Evolutionary conservation across 129 eudicot species (phyloP), one percentile per base, ranked within the genome.

Genomic region (Flaveria bidentis): DNA sequence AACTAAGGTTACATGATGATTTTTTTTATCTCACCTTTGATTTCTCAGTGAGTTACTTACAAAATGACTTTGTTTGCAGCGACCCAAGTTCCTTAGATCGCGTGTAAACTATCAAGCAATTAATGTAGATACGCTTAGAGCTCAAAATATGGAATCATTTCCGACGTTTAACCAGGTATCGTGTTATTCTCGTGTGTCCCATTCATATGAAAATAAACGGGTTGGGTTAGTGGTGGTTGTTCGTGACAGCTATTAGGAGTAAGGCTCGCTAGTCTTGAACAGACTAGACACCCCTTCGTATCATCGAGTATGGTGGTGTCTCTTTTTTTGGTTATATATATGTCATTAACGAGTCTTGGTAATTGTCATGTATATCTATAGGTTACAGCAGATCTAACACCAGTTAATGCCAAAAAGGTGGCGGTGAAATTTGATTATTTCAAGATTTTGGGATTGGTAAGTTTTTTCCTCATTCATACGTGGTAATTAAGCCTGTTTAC

Each of bases 101-200:
- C 75, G 89, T 75, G 68, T 86, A 65, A 78, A 87, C 70, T 89
- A 87, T 73, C 91, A 89, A 81, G 91, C 89, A 50, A 87, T 89
- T 47, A 89, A 89, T 73, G 85, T 69, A 25, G 96, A 87, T 79
- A 85, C 91, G 4, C 80, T 89, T 52, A 86, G 91, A 81, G 96
- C 91, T 55, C 91, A 89, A 76, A 89, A 89, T 64, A 71, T 89
- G 86, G 96, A 89, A 78, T 82, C 96, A 30, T 89, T 87, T 85
- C 96, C 96, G 4, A 84, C 88, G 68, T 87, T 86, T 74, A 89
- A 85, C 69, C 91, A 86, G 96, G 96, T 87, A 56, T 69, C 30
- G 56, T 73, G 45, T 58, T 46, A 25, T 16, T 28, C 41, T 49
- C 15, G 2, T 26, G 60, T 14, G 15, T 70, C 16, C 23, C 15